Evolutionary conservation across 768 basidiomycete species (phyloP), one percentile per base, ranked within the genome.

Genomic region (Amanita pallidorosea): DNA sequence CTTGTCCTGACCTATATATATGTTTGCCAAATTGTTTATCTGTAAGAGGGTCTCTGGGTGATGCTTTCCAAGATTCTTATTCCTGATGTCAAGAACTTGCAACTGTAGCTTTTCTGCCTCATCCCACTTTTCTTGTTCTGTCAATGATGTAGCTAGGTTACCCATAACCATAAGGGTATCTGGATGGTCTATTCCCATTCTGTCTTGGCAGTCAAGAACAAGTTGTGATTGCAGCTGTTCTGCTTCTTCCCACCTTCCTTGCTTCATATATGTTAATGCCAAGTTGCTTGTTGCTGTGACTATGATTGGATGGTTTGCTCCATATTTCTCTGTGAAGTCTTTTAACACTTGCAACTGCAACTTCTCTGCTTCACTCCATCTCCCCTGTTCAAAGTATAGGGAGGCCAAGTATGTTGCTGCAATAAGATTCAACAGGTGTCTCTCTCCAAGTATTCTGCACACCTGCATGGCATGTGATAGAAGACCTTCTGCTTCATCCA

Each of bases 181-280:
- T 22, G 47, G 53, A 37, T 58, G 57, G 7, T 58, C 31, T 5
- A 20, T 7, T 11, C 57, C 57, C 22, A n/a, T 11, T 37, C n/a
- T 37, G n/a, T 37, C 36, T 18, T 37, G 15, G 36, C 18, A 37
- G 18, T 37, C 15, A 1, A n/a, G 36, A 37, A 37, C 18, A 7
- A 37, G n/a, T 6, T 37, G 36, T 15, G 9, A 15, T 37, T 37
- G 36, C 7, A 37, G 36, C n/a, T 37, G 36, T 7, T 37, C 18
- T 37, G 36, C 36, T 18, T 37, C 36, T n/a, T 15, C 6, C n/a
- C n/a, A 37, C 36, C 18, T 37, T 37, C 36, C n/a, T 17, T 18
- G 36, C n/a, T 15, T 37, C 36, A 15, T n/a, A 4, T 37, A 37
- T 37, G 36, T 37, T 15, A 56, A 20, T 37, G 36, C 15, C 36